Conservation (phyloP, 495 filamentous ascomycete genomes). For the Venustampulla echinocandica region DNA sequence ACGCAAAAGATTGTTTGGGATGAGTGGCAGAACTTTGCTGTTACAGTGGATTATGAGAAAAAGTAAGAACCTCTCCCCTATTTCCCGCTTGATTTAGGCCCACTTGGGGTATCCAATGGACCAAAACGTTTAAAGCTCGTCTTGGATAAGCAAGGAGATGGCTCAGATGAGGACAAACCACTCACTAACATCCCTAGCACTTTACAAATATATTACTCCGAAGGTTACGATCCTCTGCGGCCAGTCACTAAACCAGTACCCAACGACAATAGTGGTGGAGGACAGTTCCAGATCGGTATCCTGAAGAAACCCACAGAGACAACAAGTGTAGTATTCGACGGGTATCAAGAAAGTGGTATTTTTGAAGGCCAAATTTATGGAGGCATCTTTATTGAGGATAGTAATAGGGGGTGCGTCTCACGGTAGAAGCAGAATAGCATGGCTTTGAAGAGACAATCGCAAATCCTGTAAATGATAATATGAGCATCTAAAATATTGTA, state of each 20-base stretch:
- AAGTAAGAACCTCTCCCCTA: constrained; percentile 31
- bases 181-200: constrained; percentile 32
- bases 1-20: constrained; percentile 31
- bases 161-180: no score
- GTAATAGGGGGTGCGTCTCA: constrained; percentile 26
- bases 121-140: no score
- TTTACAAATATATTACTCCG: constrained; percentile 46
- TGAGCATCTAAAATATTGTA: no score
- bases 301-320: constrained; percentile 49
- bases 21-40: constrained; percentile 51
- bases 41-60: constrained; percentile 40
- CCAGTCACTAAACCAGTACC: constrained; percentile 35
- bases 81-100: no score
- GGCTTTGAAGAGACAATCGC: no score
- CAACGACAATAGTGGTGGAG: constrained; percentile 45
- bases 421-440: no score
- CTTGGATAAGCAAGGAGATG: no score
- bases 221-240: constrained; percentile 35
- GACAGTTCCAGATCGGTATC: constrained; percentile 49
- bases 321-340: constrained; percentile 41
- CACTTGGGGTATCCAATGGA: no score
- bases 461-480: no score
- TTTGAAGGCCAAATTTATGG: constrained; percentile 48
- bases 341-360: constrained; percentile 41
- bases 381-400: constrained; percentile 48